phyloP scores from a whole-genome alignment of 768 basidiomycete genomes.

The Lactarius sp. region DNA sequence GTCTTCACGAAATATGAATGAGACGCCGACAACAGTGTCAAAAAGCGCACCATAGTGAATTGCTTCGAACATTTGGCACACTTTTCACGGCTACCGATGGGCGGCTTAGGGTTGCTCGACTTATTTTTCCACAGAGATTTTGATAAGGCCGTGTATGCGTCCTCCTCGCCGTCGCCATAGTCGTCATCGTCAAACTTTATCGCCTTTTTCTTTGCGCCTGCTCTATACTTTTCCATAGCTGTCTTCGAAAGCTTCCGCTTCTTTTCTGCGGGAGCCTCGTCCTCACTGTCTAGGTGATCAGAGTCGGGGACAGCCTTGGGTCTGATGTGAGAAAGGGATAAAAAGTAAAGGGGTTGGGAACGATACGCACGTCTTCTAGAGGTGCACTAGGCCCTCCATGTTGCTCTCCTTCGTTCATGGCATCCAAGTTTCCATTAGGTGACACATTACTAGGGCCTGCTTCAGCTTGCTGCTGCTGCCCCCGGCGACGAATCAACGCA shows the following conservation, averaged over 20 bases:
- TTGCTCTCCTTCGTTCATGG: slow-evolving; percentile 24
- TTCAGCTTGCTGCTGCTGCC: slow-evolving; percentile 35
- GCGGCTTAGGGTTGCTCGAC: slow-evolving; percentile 45
- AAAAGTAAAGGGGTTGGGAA: neutral
- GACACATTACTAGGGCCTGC: slow-evolving; percentile 42
- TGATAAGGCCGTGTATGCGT: slow-evolving; percentile 62
- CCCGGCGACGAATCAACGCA: slow-evolving; percentile 38
- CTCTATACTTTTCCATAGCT: slow-evolving; percentile 33
- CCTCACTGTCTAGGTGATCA: slow-evolving; percentile 21
- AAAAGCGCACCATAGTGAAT: slow-evolving; percentile 75
- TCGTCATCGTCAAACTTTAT: slow-evolving; percentile 43
- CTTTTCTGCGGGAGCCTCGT: slow-evolving; percentile 22
- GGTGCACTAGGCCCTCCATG: slow-evolving; percentile 23
- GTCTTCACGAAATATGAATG: slow-evolving; percentile 47
- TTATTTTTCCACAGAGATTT: slow-evolving; percentile 41
- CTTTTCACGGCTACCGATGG: slow-evolving; percentile 70
- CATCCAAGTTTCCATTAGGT: slow-evolving; percentile 20
- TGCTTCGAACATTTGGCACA: slow-evolving; percentile 81
- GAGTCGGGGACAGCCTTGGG: slow-evolving; percentile 21
- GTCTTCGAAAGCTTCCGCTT: slow-evolving; percentile 24
- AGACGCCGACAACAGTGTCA: neutral
- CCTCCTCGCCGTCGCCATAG: slow-evolving; percentile 50
- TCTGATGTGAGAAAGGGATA: neutral
- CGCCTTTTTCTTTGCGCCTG: slow-evolving; percentile 23
- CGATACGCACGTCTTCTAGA: slow-evolving; percentile 4